Evolutionary conservation across 2,329 filamentous ascomycete genomes (phyloP), one percentile per base, ranked within the genome.

Genomic region (Fusarium graminum): DNA sequence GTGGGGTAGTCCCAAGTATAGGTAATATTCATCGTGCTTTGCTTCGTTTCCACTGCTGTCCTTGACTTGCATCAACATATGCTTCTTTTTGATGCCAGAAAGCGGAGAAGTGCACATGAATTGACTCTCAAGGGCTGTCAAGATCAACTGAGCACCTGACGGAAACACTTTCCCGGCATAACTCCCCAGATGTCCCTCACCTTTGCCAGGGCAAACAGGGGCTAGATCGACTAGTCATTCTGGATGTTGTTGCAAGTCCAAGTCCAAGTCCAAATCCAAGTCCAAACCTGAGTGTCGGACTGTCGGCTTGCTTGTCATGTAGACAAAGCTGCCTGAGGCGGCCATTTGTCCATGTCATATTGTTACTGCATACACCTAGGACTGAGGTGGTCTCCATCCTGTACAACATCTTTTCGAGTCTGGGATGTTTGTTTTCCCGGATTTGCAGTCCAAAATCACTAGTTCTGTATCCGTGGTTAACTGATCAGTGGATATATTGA

Each of bases 361-460:
- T 36, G 6, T 22, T 22, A 22, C 22, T 6, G 22, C 22, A 22
- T 6, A 22, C 22, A 22, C 22, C 22, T 22, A 22, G 22, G 22
- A 22, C 34, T 10, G 16, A n/a, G 16, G 22, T 22, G 17, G 25
- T 29, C 19, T 25, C 30, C 22, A 34, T 10, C 42, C 22, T 42
- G 26, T 29, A 16, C 14, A 32, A 28, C n/a, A 59, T 29, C 8
- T 45, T 59, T 54, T 60, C n/a, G 43, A 59, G 34, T 16, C 28
- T 63, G 50, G 61, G 55, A 64, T 71, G 42, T 67, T 62, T 53
- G 40, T 65, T 68, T 67, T 62, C 59, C 69, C 58, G 53, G 39
- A 11, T 46, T 13, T 55, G 36, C 22, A 40, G 34, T 40, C 29
- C 29, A 52, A 30, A 39, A 17, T 45, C 42, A 42, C 30, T 36